These are phyloP conservation scores for Pseudozyma tsukubaensis DNA, from an alignment of 1,284 basidiomycete species.

Conservation along the genomic window DNA sequence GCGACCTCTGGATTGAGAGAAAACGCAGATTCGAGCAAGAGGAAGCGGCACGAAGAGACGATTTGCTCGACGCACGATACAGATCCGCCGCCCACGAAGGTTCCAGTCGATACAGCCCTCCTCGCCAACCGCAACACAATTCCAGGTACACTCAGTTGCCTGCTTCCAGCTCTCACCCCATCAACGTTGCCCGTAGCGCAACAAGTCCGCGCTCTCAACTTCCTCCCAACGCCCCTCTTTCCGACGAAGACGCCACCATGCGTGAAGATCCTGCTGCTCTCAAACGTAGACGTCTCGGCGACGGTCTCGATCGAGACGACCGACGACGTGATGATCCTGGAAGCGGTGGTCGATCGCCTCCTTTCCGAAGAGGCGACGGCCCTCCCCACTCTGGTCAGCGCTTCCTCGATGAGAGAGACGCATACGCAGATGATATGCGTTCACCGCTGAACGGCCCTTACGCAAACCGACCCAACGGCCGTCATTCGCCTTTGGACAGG, in stretches of 20 bases:
- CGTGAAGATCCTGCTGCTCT: conserved; percentile 41
- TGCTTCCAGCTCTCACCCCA: conserved; percentile 3
- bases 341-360: conserved; percentile 33
- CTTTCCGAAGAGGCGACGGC: conserved; percentile 33
- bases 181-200: conserved; percentile 14
- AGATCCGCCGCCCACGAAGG: conserved; percentile 25
- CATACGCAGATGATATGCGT: conserved; percentile 35
- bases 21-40: conserved; percentile 49
- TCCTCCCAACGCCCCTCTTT: conserved; percentile 12
- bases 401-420: conserved; percentile 41
- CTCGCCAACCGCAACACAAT: conserved; percentile 22
- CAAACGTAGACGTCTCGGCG: conserved; percentile 45
- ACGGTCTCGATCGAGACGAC: conserved; percentile 38
- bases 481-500: conserved; percentile 34
- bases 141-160: conserved; percentile 32
- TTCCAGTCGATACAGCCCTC: conserved; percentile 28
- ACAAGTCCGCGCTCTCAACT: conserved; percentile 35
- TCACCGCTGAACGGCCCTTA: conserved; percentile 35
- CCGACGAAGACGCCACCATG: conserved; percentile 33
- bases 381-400: conserved; percentile 28
- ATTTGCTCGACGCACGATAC: conserved; percentile 38
- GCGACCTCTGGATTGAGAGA: conserved; percentile 54
- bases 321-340: conserved; percentile 31
- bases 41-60: conserved; percentile 38
- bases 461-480: conserved; percentile 31